Base-by-base conservation (phyloP, 2,329 filamentous ascomycete genomes). In the Talaromyces sp. region DNA sequence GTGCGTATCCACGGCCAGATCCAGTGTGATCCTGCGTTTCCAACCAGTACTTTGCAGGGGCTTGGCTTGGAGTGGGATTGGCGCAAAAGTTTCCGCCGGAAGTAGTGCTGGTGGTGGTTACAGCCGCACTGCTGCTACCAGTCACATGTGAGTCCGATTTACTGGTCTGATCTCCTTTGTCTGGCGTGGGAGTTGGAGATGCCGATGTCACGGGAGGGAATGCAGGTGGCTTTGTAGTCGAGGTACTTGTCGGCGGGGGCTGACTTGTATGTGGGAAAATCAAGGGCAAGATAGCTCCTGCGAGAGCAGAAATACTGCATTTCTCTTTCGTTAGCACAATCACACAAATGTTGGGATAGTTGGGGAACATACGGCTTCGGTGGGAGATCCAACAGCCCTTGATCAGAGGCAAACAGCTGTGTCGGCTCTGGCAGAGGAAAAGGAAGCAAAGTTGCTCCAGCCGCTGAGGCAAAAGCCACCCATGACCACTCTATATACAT, bases 1-100 rank as follows among this genome's bases (percentile, higher is more conserved):
- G 65, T 10, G 65, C 65, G 22, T 65, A 64, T 10, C 64, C 65
- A 28, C 65, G 54, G 32, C 56, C 65, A 15, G 42, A 9, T 10
- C 62, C 58, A 2, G 62, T 66, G 27, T 66, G 65, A 51, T 66
- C 64, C 33, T 64, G 62, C 27, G 59, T 27, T 25, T 66, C 62
- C n/a, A 66, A 53, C 65, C 65, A 66, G 39, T 61, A 66, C 11
- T 30, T 51, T 30, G 33, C 54, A 4, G 63, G 39, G 8, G 55
- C n/a, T 25, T 60, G 57, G 28, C 15, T 56, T 44, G 30, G 28
- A 17, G 47, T 27, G 15, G 49, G 19, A 32, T 42, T 47, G 3
- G 19, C 15, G 27, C 60, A 62, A 33, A 55, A 62, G n/a, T 59
- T 62, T 17, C 25, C 42, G 15, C 30, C 19, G 17, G 36, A 13